Evolutionary conservation across 179 eudicot species (phyloP).

Genomic region (Drosera spatulata): DNA sequence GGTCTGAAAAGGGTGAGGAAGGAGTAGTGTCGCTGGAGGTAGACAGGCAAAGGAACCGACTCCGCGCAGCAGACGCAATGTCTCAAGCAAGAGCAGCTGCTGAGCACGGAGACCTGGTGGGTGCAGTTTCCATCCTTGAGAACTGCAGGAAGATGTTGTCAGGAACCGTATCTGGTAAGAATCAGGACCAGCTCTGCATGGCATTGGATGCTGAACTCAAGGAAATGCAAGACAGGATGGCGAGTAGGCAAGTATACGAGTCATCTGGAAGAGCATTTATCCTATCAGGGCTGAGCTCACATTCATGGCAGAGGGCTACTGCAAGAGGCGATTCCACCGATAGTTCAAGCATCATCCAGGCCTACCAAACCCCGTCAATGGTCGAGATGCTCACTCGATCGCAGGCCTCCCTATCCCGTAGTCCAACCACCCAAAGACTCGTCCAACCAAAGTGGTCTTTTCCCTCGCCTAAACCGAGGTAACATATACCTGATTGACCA

Average conservation of each 20-base stretch:
- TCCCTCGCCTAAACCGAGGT: conserved; percentile 47
- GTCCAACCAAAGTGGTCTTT: conserved; percentile 34
- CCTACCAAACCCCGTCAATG: conserved; percentile 86
- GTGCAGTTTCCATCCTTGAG: conserved; percentile 52
- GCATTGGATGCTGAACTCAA: conserved; percentile 62
- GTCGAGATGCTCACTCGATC: conserved; percentile 71
- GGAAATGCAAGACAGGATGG: conserved; percentile 88
- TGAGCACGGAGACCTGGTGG: conserved; percentile 52
- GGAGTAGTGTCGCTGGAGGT: conserved; percentile 53
- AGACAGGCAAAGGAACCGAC: conserved; percentile 63
- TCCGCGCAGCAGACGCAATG: conserved; percentile 72
- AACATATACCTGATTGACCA: not conserved
- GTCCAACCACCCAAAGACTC: conserved; percentile 37
- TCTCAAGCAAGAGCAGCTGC: conserved; percentile 58
- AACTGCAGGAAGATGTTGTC: conserved; percentile 29
- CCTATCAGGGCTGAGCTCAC: conserved; percentile 86
- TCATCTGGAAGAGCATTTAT: conserved; percentile 84
- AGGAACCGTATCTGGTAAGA: conserved; percentile 39
- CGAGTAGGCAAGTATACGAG: conserved; percentile 65
- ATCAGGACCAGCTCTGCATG: conserved; percentile 48
- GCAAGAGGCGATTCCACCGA: conserved; percentile 75
- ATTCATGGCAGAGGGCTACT: conserved; percentile 93
- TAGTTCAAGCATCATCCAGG: conserved; percentile 48
- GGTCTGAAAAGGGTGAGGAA: conserved; percentile 27
- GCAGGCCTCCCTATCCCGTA: conserved; percentile 39